A percentile compares a stretch with the other conserved stretches of the same genome.
phyloP scores from a whole-genome alignment of 2,329 filamentous ascomycete genomes.

The Harringtonia aguacate region DNA sequence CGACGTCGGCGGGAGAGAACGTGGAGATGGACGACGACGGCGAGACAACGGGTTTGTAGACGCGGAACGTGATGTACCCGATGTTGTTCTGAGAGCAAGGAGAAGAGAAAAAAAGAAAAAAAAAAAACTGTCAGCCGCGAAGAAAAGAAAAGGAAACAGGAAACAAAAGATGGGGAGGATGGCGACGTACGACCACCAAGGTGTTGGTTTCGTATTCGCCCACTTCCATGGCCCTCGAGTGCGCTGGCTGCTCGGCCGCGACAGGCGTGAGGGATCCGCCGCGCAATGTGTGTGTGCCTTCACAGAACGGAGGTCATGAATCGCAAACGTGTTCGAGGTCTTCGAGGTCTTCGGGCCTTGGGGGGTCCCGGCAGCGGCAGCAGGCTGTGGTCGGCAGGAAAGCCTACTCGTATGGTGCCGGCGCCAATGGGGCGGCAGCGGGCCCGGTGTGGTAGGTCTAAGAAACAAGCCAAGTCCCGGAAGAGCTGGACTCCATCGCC shows the following conservation, averaged over 20 bases:
- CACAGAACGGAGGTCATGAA: slow-evolving; percentile 4
- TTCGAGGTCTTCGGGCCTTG: too few species aligned
- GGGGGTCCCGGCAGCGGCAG: too few species aligned
- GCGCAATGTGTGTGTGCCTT: background rate
- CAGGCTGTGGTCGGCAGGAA: background rate
- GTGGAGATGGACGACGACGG: slow-evolving; percentile 29
- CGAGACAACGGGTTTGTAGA: slow-evolving; percentile 40
- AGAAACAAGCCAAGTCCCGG: slow-evolving; percentile 1
- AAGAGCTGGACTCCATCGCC: slow-evolving; percentile 27
- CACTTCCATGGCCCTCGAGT: slow-evolving; percentile 39
- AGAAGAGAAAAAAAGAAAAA: slow-evolving; percentile 4
- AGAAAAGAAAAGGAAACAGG: slow-evolving; percentile 6
- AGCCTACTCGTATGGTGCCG: background rate
- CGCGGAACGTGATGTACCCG: slow-evolving; percentile 40
- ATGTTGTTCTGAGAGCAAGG: slow-evolving; percentile 38
- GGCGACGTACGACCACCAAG: slow-evolving; percentile 40
- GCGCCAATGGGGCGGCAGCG: background rate
- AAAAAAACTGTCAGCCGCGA: background rate
- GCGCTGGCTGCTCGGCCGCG: slow-evolving; percentile 8
- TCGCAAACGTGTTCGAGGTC: too few species aligned
- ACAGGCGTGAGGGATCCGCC: slow-evolving; percentile 3
- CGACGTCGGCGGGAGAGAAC: slow-evolving; percentile 38
- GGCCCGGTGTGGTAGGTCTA: background rate
- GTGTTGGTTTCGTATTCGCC: slow-evolving; percentile 54
- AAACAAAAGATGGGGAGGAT: background rate